These are phyloP conservation scores for Malassezia vespertilionis DNA, from an alignment of 1,284 basidiomycete species.

Conservation along the genomic window DNA sequence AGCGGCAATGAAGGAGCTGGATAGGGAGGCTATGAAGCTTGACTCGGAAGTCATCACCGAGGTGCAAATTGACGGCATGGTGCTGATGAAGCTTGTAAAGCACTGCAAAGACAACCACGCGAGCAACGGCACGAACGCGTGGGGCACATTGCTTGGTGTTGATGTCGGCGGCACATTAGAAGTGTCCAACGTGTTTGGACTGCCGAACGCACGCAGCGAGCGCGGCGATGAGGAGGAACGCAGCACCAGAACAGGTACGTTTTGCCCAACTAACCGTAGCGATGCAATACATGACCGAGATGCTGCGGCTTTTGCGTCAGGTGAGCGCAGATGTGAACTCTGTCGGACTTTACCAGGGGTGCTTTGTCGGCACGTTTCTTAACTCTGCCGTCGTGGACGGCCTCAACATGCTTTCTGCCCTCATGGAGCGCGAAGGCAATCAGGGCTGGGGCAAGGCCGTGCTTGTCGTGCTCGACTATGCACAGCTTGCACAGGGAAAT, in stretches of 20 bases:
- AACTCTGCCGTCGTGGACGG: conserved; percentile 81
- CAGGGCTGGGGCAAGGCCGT: conserved; percentile 41
- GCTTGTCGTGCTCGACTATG: conserved; percentile 44
- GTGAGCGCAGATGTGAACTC: conserved; percentile 88
- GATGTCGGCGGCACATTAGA: conserved; percentile 42
- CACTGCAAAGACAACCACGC: conserved; percentile 45
- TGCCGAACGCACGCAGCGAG: conserved; percentile 30
- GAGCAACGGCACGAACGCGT: conserved; percentile 23
- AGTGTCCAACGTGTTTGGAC: conserved; percentile 41
- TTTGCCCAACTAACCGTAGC: conserved; percentile 17
- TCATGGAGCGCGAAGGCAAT: conserved; percentile 44
- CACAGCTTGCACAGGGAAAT: conserved; percentile 60
- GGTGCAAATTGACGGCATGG: conserved; percentile 42
- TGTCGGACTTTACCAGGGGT: conserved; percentile 93
- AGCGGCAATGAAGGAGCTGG: conserved; percentile 1
- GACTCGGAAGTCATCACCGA: conserved; percentile 38
- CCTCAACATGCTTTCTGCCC: conserved; percentile 36
- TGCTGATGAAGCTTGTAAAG: conserved; percentile 46
- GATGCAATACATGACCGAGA: conserved; percentile 62
- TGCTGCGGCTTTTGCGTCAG: conserved; percentile 76
- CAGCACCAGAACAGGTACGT: conserved; percentile 25
- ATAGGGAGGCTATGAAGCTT: conserved; percentile 30
- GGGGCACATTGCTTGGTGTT: conserved; percentile 42
- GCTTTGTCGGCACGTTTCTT: conserved; percentile 56
- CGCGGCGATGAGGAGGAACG: conserved; percentile 39